Evolutionary conservation across 75 land plant genomes (phyloP).

Genomic region (Pinus taeda): DNA sequence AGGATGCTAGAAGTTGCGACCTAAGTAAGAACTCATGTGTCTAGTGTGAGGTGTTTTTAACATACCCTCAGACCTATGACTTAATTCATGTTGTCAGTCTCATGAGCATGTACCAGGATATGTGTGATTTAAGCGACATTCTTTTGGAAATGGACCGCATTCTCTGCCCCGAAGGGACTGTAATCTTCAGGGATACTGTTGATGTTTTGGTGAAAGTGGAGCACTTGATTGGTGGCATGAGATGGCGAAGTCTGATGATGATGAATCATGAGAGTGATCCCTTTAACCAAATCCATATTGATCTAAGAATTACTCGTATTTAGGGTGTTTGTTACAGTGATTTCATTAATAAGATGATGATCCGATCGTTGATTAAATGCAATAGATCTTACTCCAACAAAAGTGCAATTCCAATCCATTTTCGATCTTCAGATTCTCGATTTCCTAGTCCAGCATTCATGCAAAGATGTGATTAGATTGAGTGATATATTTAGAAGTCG

Average conservation of each 20-base stretch:
- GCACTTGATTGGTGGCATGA: constrained; percentile 50
- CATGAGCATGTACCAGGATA: constrained; percentile 86
- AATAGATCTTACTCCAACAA: too few species aligned
- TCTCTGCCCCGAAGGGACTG: constrained; percentile 78
- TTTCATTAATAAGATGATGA: too few species aligned
- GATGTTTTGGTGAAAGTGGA: constrained; percentile 68
- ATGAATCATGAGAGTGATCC: constrained; percentile 84
- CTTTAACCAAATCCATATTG: constrained; percentile 9
- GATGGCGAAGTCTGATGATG: constrained; percentile 68
- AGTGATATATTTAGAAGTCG: too few species aligned
- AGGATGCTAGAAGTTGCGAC: too few species aligned
- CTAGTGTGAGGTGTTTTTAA: constrained; percentile 88
- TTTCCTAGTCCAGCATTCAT: too few species aligned
- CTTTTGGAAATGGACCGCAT: constrained; percentile 93
- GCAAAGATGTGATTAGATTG: too few species aligned
- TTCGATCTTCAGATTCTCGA: too few species aligned
- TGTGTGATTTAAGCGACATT: constrained; percentile 61
- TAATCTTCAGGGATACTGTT: constrained; percentile 70
- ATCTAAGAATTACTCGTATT: too few species aligned
- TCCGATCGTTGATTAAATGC: too few species aligned
- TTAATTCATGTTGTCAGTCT: constrained; percentile 64
- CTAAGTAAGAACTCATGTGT: too few species aligned
- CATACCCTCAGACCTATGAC: constrained; percentile 92
- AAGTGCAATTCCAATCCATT: too few species aligned
- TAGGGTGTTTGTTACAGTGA: too few species aligned